These are phyloP conservation scores for Barnettozyma sp. DNA, from an alignment of 805 yeast species.

Conservation along the genomic window DNA sequence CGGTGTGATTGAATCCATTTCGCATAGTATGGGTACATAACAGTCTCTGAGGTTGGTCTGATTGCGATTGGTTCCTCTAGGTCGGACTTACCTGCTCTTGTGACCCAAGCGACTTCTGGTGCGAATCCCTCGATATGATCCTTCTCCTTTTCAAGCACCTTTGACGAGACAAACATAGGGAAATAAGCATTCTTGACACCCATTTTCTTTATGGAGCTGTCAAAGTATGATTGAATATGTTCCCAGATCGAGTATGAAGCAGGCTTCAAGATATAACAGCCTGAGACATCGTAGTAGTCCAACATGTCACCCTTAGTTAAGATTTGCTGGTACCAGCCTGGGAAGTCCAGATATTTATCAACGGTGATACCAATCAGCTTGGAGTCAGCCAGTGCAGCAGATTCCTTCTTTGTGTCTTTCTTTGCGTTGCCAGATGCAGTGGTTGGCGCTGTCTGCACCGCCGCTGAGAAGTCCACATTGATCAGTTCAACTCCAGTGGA, in stretches of 20 bases:
- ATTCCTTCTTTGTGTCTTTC: slow-evolving; percentile 9
- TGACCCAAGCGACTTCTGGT: slow-evolving; percentile 99
- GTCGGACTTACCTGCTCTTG: slow-evolving; percentile 89
- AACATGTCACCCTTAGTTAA: slow-evolving; percentile 96
- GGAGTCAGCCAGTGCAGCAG: slow-evolving; percentile 62
- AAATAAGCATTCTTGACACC: slow-evolving; percentile 95
- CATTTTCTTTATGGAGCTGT: slow-evolving; percentile 67
- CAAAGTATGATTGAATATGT: slow-evolving; percentile 81
- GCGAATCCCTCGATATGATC: slow-evolving; percentile 99
- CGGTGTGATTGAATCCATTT: slow-evolving; percentile 99
- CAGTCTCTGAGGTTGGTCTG: slow-evolving; percentile 99
- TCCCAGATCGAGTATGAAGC: slow-evolving; percentile 95
- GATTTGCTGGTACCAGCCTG: slow-evolving; percentile 97
- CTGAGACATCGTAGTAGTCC: slow-evolving; percentile 97
- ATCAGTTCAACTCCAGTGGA: slow-evolving; percentile 46
- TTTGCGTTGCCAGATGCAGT: slow-evolving; percentile 3
- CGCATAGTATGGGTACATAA: slow-evolving; percentile 98
- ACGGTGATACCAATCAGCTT: slow-evolving; percentile 94
- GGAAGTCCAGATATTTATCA: slow-evolving; percentile 85
- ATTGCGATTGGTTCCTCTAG: slow-evolving; percentile 98
- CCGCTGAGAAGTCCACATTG: slow-evolving; percentile 47
- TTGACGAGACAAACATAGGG: slow-evolving; percentile 96
- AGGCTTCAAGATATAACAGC: slow-evolving; percentile 97
- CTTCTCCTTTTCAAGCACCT: slow-evolving; percentile 93
- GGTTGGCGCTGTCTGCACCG: slow-evolving; percentile 28